Evolutionary conservation across 2,329 filamentous ascomycete species (phyloP).

Genomic region (Aureobasidium sp.): DNA sequence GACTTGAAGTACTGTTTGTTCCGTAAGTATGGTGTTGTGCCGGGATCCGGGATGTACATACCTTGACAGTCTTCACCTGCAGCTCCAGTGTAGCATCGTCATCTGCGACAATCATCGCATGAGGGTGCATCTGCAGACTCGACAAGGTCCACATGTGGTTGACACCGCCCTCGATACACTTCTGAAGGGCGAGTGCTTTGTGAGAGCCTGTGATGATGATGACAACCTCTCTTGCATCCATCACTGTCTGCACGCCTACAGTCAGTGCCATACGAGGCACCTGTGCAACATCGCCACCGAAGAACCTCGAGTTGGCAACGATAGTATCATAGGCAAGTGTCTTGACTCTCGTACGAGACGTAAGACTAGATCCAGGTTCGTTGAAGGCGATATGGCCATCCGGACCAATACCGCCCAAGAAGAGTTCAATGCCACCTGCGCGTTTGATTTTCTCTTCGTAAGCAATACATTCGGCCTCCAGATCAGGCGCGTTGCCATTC

Average conservation of each 20-base stretch:
- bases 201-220: conserved; percentile 76
- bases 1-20: conserved; percentile 40
- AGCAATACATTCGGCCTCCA: conserved; percentile 67
- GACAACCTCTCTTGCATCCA: conserved; percentile 73
- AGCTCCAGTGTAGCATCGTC: conserved; percentile 56
- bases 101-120: conserved; percentile 76
- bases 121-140: conserved; percentile 69
- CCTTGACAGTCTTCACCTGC: conserved; percentile 38
- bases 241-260: conserved; percentile 75
- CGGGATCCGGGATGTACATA: conserved; percentile 15
- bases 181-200: conserved; percentile 72
- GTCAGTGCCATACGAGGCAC: conserved; percentile 79
- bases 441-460: conserved; percentile 73
- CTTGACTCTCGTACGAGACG: conserved; percentile 75
- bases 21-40: neutral
- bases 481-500: conserved; percentile 69
- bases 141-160: conserved; percentile 92
- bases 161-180: conserved; percentile 72
- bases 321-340: conserved; percentile 83
- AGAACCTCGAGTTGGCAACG: conserved; percentile 78
- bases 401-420: conserved; percentile 76
- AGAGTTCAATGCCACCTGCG: conserved; percentile 74
- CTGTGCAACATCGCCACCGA: conserved; percentile 63
- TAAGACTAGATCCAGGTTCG: conserved; percentile 73
- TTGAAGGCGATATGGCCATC: conserved; percentile 90